These are phyloP conservation scores for Tilletia caries DNA, from an alignment of 1,284 basidiomycete species.

Conservation along the genomic window DNA sequence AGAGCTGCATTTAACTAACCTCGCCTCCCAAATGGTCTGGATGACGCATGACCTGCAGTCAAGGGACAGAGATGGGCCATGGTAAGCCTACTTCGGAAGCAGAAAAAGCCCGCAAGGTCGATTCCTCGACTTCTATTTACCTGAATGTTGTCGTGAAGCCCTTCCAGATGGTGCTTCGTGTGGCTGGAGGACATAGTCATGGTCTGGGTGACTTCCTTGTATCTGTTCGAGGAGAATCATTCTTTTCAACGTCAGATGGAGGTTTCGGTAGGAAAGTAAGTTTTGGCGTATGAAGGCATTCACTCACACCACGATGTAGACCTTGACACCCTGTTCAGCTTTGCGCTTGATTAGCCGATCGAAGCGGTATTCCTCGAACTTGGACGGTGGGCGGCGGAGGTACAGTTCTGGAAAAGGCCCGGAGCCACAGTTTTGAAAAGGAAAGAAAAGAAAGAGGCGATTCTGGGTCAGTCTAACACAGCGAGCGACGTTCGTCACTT, in stretches of 20 bases:
- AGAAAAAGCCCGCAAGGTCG: background rate
- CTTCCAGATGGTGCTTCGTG: conserved; percentile 68
- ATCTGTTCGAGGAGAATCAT: background rate
- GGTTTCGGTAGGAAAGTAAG: too few relatives aligned
- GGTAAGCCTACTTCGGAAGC: background rate
- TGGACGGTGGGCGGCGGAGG: conserved; percentile 79
- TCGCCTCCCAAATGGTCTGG: conserved; percentile 48
- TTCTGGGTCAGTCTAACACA: too few relatives aligned
- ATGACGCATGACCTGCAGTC: conserved; percentile 29
- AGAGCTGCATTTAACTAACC: background rate
- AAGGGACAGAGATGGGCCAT: background rate
- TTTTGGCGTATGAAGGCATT: background rate
- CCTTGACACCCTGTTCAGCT: conserved; percentile 80
- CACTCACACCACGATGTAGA: conserved; percentile 70
- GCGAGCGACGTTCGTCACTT: too few relatives aligned
- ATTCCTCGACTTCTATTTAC: conserved; percentile 60
- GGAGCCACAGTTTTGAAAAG: too few relatives aligned
- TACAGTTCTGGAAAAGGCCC: conserved; percentile 81
- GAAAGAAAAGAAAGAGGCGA: too few relatives aligned
- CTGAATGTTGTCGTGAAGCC: conserved; percentile 78
- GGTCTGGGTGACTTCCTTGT: conserved; percentile 70
- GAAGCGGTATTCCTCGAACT: conserved; percentile 77
- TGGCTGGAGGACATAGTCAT: conserved; percentile 59
- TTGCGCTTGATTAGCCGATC: conserved; percentile 79
- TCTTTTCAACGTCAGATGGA: too few relatives aligned